A percentile compares a stretch with the other conserved stretches of the same genome.
Conservation (phyloP, 2,329 filamentous ascomycete genomes). For the Blastomyces gilchristii region DNA sequence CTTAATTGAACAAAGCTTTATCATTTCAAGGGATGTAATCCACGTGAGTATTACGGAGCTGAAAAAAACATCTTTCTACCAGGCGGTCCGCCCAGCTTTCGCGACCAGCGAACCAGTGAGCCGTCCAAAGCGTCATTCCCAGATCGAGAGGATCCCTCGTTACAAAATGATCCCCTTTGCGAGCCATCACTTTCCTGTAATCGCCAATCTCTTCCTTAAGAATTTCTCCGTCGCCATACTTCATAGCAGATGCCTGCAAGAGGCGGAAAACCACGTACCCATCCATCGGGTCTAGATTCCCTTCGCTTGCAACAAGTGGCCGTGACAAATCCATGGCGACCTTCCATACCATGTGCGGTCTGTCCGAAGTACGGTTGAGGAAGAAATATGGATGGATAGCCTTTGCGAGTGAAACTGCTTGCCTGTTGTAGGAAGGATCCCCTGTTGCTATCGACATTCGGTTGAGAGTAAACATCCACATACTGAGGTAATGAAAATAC, state of each 20-base stretch:
- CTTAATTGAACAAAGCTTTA: background rate
- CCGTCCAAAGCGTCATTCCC: conserved; percentile 51
- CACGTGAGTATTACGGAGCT: conserved; percentile 26
- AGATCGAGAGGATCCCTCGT: conserved; percentile 46
- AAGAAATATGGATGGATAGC: conserved; percentile 47
- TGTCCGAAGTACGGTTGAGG: conserved; percentile 23
- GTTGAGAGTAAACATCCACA: conserved; percentile 55
- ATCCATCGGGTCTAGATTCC: conserved; percentile 47
- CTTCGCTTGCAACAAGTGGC: conserved; percentile 42
- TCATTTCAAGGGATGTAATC: background rate
- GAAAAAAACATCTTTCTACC: conserved; percentile 27
- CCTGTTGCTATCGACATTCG: conserved; percentile 41
- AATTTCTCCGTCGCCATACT: conserved; percentile 23
- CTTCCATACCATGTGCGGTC: conserved; percentile 47
- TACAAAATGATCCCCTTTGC: conserved; percentile 35
- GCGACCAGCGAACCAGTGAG: conserved; percentile 39
- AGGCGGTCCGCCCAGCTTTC: conserved; percentile 42
- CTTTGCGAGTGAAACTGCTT: conserved; percentile 44
- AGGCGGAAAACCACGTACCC: conserved; percentile 44
- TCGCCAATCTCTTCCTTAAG: conserved; percentile 44
- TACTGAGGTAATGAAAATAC: conserved; percentile 51
- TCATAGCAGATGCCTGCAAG: conserved; percentile 35
- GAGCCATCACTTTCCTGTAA: conserved; percentile 41
- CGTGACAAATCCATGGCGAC: conserved; percentile 41
- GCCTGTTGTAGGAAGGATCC: conserved; percentile 40